Conservation (phyloP, 2,329 filamentous ascomycete genomes). For the Ceratocystis colombiana region DNA sequence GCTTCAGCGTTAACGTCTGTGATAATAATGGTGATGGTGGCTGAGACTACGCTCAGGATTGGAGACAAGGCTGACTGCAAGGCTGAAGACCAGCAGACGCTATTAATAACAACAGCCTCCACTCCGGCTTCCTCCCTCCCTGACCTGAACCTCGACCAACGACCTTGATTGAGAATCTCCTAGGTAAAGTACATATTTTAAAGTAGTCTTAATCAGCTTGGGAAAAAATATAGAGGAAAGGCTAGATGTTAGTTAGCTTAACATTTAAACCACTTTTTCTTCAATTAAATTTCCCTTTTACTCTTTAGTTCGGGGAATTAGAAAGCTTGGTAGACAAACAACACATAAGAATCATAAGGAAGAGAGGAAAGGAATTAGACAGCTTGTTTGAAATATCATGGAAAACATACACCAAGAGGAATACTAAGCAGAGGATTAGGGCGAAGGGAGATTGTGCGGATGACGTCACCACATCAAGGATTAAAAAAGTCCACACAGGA, state of each 20-base stretch:
- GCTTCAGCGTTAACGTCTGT: background rate
- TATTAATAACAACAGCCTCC: too few species aligned
- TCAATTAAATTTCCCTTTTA: background rate
- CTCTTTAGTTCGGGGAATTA: too few species aligned
- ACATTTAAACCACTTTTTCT: background rate
- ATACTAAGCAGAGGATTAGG: background rate
- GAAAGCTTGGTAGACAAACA: too few species aligned
- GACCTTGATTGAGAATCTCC: too few species aligned
- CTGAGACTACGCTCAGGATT: background rate
- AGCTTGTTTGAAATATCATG: conserved; percentile 5
- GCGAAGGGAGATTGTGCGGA: background rate
- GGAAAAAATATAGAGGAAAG: background rate
- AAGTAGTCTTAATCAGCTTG: too few species aligned
- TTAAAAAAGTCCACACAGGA: background rate
- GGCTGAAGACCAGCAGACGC: too few species aligned
- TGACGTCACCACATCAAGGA: background rate
- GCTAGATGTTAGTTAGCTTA: background rate
- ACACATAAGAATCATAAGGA: background rate
- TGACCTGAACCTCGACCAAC: too few species aligned
- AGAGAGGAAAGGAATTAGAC: conserved; percentile 4
- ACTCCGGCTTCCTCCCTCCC: too few species aligned
- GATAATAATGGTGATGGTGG: background rate
- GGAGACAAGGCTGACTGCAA: background rate
- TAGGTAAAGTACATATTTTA: too few species aligned
- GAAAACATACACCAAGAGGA: background rate